These are phyloP conservation scores for Chlorella sp. DNA, from an alignment of 139 green algal genomes.

Conservation along the genomic window DNA sequence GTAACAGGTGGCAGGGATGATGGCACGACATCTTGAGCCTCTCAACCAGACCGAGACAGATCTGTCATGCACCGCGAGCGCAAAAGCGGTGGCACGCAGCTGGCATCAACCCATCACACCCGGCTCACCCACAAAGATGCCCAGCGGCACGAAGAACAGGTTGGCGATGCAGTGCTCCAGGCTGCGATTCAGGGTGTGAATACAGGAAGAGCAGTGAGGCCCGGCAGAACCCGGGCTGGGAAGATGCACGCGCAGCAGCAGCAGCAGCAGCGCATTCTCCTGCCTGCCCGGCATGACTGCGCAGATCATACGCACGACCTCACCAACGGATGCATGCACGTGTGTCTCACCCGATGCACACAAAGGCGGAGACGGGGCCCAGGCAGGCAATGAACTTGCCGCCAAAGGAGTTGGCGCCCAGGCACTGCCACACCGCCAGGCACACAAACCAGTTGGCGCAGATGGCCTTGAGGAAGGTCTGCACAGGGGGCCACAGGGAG, in stretches of 20 bases:
- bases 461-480: conserved; percentile 77
- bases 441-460: conserved; percentile 94
- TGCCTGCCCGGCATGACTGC: neutral
- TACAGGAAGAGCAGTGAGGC: too few species aligned
- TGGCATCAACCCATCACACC: too few species aligned
- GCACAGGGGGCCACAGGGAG: neutral
- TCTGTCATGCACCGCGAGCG: too few species aligned
- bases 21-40: neutral
- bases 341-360: conserved; percentile 52
- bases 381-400: conserved; percentile 86
- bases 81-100: neutral
- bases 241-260: too few species aligned
- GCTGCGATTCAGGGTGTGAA: too few species aligned
- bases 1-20: neutral
- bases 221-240: conserved; percentile 3
- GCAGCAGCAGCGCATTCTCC: neutral
- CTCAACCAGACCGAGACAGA: too few species aligned
- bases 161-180: conserved; percentile 84
- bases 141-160: conserved; percentile 74
- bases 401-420: conserved; percentile 63
- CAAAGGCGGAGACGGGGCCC: conserved; percentile 84
- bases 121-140: conserved; percentile 26
- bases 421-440: conserved; percentile 83
- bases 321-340: neutral
- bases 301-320: neutral